Evolutionary conservation across 805 yeast genomes (phyloP), one percentile per base, ranked within the genome.

Genomic region (Saccharomycopsis fodiens): DNA sequence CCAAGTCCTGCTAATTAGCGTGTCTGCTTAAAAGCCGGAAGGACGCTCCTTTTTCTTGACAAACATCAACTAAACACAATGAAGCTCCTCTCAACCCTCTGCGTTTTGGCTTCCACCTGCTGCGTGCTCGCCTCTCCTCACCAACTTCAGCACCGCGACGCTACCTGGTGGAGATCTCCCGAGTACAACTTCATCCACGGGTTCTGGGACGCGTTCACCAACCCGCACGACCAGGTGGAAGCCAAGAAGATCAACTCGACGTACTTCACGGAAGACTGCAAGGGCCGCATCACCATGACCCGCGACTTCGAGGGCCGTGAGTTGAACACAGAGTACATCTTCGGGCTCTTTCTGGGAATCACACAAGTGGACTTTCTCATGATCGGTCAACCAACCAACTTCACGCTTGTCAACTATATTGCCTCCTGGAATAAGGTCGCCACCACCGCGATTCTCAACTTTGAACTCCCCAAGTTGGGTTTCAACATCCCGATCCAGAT

Each of bases 181-280:
- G n/a, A n/a, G n/a, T 19, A 21, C 22, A n/a, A 36, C 12, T 47
- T 47, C 38, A 15, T 47, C 16, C 6, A 41, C 22, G 20, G 27
- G 3, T 44, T 48, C 43, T 48, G 45, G 48, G 37, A 16, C 4
- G 72, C 73, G 57, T 54, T 53, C 46, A 13, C 44, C 12, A 52
- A 45, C 29, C 57, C 57, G 35, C 42, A 43, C 36, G 50, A 53
- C 25, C 3, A 31, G 1, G 46, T 8, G 0, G 47, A 57, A 45
- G 56, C 58, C 5, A 32, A 39, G 3, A 27, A 46, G 4, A 56
- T 57, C 42, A 57, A 55, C 47, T 50, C 56, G 3, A 53, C 57
- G 10, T 36, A 43, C 22, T 56, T 57, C 46, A 36, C 55, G 10
- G 51, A 50, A 19, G 53, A 50, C 39, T 46, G 42, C 30, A 46